Conservation (phyloP, 1,284 basidiomycete species). For the Tylopilus sp. region DNA sequence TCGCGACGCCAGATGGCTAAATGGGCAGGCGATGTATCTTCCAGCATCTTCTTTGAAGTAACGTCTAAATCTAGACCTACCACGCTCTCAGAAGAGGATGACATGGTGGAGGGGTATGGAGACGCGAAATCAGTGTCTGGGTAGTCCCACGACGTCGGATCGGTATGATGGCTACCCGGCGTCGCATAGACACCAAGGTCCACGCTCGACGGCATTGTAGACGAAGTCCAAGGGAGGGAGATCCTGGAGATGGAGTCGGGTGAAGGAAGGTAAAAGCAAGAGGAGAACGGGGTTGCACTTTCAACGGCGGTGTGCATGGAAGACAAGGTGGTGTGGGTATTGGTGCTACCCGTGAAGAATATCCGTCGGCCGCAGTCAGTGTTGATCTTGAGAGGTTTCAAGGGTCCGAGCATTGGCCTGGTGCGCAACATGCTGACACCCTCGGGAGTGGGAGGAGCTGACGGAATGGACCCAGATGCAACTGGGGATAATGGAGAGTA, state of each 20-base stretch:
- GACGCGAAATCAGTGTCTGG: conserved; percentile 32
- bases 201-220: conserved; percentile 39
- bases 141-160: conserved; percentile 32
- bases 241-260: conserved; percentile 41
- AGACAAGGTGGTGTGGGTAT: conserved; percentile 50
- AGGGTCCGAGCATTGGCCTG: conserved; percentile 34
- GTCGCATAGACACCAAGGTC: conserved; percentile 39
- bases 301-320: conserved; percentile 74
- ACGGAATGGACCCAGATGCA: conserved; percentile 39
- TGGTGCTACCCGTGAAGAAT: conserved; percentile 49
- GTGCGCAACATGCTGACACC: conserved; percentile 38
- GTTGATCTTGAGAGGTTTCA: conserved; percentile 54
- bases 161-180: conserved; percentile 31
- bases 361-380: conserved; percentile 49
- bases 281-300: conserved; percentile 46
- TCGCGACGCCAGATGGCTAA: conserved; percentile 34
- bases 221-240: conserved; percentile 32
- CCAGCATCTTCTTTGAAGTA: conserved; percentile 31
- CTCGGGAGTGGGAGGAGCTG: conserved; percentile 50
- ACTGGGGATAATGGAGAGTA: conserved; percentile 39
- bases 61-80: conserved; percentile 33
- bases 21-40: conserved; percentile 32
- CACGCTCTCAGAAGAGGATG: conserved; percentile 32
- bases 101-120: conserved; percentile 32
- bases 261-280: conserved; percentile 49